Percentiles rank a stretch among this genome's conserved stretches.
Conservation (phyloP, 2,329 filamentous ascomycete species). For the Exserohilum rostratum region DNA sequence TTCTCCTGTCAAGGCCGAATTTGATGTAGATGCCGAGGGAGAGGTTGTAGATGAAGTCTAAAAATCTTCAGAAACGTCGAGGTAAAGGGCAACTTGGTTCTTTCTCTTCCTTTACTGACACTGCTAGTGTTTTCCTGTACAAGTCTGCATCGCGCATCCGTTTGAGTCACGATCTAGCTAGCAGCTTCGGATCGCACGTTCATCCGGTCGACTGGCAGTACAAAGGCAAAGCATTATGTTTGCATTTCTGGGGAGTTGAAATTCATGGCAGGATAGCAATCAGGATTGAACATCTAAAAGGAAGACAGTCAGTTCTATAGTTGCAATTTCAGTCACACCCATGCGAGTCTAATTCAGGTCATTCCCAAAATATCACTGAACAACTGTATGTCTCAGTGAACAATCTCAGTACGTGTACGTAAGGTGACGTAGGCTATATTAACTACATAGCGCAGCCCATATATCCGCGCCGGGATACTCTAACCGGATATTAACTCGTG, state of each 20-base stretch:
- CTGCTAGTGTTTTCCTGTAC: background rate
- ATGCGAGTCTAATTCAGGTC: background rate
- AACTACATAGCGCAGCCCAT: background rate
- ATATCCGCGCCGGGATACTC: background rate
- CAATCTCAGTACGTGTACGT: background rate
- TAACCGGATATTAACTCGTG: background rate
- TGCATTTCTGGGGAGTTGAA: background rate
- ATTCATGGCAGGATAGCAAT: background rate
- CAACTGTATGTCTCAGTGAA: background rate
- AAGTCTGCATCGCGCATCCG: background rate
- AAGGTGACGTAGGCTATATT: background rate
- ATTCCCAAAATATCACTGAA: background rate
- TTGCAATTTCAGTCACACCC: background rate
- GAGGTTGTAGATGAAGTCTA: conserved; percentile 23
- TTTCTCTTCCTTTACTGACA: background rate
- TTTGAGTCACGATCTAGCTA: background rate
- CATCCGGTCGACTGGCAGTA: background rate
- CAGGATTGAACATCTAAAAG: background rate
- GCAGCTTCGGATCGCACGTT: no score
- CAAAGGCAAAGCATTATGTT: background rate
- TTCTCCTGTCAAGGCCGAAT: conserved; percentile 3
- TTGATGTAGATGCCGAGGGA: conserved; percentile 7
- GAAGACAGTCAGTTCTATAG: background rate
- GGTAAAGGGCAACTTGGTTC: background rate
- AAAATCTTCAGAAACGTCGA: background rate